phyloP scores from a whole-genome alignment of 768 basidiomycete genomes.

The Fibroporia radiculosa region DNA sequence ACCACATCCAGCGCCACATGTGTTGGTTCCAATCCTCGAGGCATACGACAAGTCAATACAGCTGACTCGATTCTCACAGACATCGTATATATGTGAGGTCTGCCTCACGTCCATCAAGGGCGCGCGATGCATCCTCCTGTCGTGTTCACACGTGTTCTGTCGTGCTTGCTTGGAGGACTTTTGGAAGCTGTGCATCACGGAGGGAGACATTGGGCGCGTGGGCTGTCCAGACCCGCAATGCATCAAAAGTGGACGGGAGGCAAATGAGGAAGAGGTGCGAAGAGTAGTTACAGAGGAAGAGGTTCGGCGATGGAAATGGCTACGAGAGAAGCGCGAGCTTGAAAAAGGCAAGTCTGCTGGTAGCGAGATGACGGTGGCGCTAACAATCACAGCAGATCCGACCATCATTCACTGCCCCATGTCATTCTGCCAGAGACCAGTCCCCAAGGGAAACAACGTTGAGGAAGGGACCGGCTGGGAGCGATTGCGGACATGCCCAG shows the following conservation, averaged over 20 bases:
- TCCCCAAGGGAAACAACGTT: slow-evolving; percentile 44
- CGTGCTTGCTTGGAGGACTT: slow-evolving; percentile 71
- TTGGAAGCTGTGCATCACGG: slow-evolving; percentile 74
- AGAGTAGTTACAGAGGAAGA: slow-evolving; percentile 60
- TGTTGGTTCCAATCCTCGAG: slow-evolving; percentile 41
- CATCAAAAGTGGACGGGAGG: slow-evolving; percentile 55
- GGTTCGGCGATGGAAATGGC: slow-evolving; percentile 68
- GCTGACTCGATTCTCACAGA: slow-evolving; percentile 49
- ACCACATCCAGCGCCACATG: slow-evolving; percentile 46
- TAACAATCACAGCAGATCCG: no score
- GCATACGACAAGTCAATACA: slow-evolving; percentile 41
- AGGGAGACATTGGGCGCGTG: slow-evolving; percentile 71
- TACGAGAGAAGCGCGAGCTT: slow-evolving; percentile 60
- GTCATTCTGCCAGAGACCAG: slow-evolving; percentile 72
- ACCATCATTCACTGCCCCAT: slow-evolving; percentile 77
- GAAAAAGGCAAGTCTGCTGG: slow-evolving; percentile 55
- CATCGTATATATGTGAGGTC: slow-evolving; percentile 66
- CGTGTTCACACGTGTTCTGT: slow-evolving; percentile 79
- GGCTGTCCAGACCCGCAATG: slow-evolving; percentile 78
- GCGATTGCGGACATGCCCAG: slow-evolving; percentile 60
- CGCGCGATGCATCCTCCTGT: slow-evolving; percentile 59
- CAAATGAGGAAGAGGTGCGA: slow-evolving; percentile 64
- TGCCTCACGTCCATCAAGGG: slow-evolving; percentile 74
- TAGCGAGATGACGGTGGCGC: no score
- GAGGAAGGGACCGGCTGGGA: slow-evolving; percentile 65